Percentiles rank a stretch among this genome's conserved stretches.
phyloP scores from a whole-genome alignment of 139 green algal species.

The Chlorella sp. region DNA sequence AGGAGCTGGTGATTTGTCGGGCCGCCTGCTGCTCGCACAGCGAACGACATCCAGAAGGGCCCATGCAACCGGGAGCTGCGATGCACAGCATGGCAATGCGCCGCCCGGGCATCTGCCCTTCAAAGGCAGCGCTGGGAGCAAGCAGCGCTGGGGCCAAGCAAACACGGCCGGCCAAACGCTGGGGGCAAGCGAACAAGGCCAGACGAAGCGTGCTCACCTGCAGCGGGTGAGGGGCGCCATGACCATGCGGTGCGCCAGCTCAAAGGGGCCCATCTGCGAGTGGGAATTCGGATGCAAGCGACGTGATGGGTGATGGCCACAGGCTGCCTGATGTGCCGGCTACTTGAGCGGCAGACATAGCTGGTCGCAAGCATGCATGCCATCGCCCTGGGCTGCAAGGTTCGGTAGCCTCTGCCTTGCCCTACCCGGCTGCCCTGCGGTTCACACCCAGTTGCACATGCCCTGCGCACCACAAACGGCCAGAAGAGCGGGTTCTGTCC shows the following conservation, averaged over 20 bases:
- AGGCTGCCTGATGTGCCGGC: too few species aligned
- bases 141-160: too few species aligned
- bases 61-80: too few species aligned
- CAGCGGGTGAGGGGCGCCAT: conserved; percentile 50
- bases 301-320: too few species aligned
- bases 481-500: conserved; percentile 3
- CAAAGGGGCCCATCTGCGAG: background rate
- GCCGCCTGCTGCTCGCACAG: too few species aligned
- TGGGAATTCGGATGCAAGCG: background rate
- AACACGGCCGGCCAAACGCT: too few species aligned
- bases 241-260: background rate
- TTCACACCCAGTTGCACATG: background rate
- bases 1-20: too few species aligned
- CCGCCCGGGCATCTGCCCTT: too few species aligned
- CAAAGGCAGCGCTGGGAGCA: too few species aligned
- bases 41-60: too few species aligned
- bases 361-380: background rate
- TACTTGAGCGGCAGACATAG: background rate
- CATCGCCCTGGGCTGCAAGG: background rate
- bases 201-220: conserved; percentile 39
- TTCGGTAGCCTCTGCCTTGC: background rate
- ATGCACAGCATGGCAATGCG: too few species aligned
- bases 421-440: background rate
- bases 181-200: too few species aligned
- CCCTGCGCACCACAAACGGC: background rate